Evolutionary conservation across 2,329 filamentous ascomycete genomes (phyloP).

Genomic region (Aureobasidium sp.): DNA sequence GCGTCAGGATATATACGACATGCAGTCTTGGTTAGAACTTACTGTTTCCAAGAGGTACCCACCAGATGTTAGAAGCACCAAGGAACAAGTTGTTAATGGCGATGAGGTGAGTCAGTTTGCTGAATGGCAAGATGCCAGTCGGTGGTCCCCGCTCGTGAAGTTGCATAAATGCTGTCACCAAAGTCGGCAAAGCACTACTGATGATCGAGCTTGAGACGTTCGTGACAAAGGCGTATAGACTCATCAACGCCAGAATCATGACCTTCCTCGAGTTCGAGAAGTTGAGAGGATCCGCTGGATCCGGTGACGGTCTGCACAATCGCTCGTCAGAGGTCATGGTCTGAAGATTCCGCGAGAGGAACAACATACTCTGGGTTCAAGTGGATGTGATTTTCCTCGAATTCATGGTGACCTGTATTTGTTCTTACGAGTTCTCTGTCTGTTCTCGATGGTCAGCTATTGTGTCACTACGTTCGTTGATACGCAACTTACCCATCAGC

Average conservation of each 20-base stretch:
- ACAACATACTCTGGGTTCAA: constrained; percentile 24
- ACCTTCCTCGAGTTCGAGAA: constrained; percentile 32
- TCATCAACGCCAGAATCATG: constrained; percentile 31
- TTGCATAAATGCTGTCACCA: constrained; percentile 26
- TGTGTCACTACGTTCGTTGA: neutral
- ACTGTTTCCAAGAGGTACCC: constrained; percentile 35
- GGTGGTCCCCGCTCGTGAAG: constrained; percentile 14
- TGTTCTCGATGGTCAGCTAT: constrained; percentile 12
- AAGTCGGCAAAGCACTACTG: constrained; percentile 30
- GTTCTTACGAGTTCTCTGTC: constrained; percentile 24
- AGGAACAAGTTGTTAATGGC: constrained; percentile 34
- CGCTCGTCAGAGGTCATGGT: neutral
- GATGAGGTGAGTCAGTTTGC: constrained; percentile 30
- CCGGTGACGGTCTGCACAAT: constrained; percentile 28
- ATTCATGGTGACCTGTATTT: constrained; percentile 25
- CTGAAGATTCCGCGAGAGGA: too few species aligned
- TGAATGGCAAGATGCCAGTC: constrained; percentile 22
- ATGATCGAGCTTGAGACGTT: constrained; percentile 33
- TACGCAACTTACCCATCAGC: constrained; percentile 30
- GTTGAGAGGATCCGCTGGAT: constrained; percentile 36
- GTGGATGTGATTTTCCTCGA: constrained; percentile 31
- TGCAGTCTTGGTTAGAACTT: neutral
- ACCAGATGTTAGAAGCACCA: constrained; percentile 34
- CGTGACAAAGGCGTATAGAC: constrained; percentile 31
- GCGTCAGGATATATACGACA: neutral